A percentile compares a stretch with the other conserved stretches of the same genome.
phyloP scores from a whole-genome alignment of 495 filamentous ascomycete species.

The Bacidia gigantensis region DNA sequence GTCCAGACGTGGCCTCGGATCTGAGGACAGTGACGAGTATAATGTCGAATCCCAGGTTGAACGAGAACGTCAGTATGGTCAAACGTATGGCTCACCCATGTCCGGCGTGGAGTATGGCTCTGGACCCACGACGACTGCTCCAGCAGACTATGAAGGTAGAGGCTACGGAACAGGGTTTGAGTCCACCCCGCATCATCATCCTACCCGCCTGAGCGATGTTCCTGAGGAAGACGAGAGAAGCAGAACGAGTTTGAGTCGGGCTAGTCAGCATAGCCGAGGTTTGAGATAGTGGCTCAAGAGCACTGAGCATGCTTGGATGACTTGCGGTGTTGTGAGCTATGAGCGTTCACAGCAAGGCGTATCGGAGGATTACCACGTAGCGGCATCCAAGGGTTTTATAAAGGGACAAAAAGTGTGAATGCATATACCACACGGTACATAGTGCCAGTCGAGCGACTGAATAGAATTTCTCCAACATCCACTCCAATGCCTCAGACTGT shows the following conservation, averaged over 20 bases:
- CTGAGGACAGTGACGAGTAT: slow-evolving; percentile 41
- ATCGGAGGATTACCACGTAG: neutral
- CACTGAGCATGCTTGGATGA: neutral
- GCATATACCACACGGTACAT: neutral
- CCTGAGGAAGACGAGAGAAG: slow-evolving; percentile 56
- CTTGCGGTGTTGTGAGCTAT: neutral
- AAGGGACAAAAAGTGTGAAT: neutral
- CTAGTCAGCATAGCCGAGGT: slow-evolving; percentile 30
- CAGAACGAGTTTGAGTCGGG: slow-evolving; percentile 43
- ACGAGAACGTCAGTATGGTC: slow-evolving; percentile 33
- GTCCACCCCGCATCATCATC: slow-evolving; percentile 68
- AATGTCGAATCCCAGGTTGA: slow-evolving; percentile 35
- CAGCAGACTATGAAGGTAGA: slow-evolving; percentile 41
- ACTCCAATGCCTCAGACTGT: too few relatives aligned
- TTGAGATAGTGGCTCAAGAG: slow-evolving; percentile 14
- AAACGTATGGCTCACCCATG: slow-evolving; percentile 28
- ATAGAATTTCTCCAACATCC: neutral
- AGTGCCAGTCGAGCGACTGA: neutral
- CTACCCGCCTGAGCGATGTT: slow-evolving; percentile 87
- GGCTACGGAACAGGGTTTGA: slow-evolving; percentile 68
- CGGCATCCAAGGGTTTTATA: neutral
- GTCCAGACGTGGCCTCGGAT: slow-evolving; percentile 23
- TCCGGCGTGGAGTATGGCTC: slow-evolving; percentile 17
- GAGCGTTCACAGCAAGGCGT: slow-evolving; percentile 3
- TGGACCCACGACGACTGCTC: slow-evolving; percentile 21